These are phyloP conservation scores for Dillenia turbinata DNA, from an alignment of 164 flowering plant genomes.

Conservation along the genomic window DNA sequence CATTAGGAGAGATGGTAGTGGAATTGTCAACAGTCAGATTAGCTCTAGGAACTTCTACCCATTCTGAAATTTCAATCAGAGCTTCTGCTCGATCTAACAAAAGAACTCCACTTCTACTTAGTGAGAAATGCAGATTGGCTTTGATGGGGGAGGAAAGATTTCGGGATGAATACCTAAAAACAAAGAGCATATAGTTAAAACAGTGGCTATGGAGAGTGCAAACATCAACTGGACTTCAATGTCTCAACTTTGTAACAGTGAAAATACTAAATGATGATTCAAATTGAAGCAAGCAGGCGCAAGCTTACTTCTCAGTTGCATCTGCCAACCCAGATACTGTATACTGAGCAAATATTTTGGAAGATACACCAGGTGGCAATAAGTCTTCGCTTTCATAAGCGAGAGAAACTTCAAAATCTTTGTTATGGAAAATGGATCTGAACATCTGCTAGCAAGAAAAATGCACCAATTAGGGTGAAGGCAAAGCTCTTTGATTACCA, in stretches of 20 bases:
- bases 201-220: background rate
- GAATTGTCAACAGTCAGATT: constrained; percentile 71
- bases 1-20: constrained; percentile 40
- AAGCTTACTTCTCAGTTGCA: constrained; percentile 76
- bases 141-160: constrained; percentile 94
- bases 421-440: constrained; percentile 66
- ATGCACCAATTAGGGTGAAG: background rate
- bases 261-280: background rate
- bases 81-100: constrained; percentile 93
- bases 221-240: no score
- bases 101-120: constrained; percentile 86
- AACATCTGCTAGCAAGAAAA: constrained; percentile 55
- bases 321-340: constrained; percentile 75
- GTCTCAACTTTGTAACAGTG: no score
- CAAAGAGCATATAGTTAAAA: constrained; percentile 1
- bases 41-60: constrained; percentile 91
- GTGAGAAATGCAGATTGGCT: constrained; percentile 87
- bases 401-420: constrained; percentile 89
- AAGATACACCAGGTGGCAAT: constrained; percentile 77
- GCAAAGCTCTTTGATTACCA: background rate
- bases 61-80: constrained; percentile 84
- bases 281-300: constrained; percentile 3
- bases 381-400: constrained; percentile 64
- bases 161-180: constrained; percentile 70
- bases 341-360: constrained; percentile 68